Evolutionary conservation across 768 basidiomycete genomes (phyloP).

Genomic region (Clitopilus passeckerianus): DNA sequence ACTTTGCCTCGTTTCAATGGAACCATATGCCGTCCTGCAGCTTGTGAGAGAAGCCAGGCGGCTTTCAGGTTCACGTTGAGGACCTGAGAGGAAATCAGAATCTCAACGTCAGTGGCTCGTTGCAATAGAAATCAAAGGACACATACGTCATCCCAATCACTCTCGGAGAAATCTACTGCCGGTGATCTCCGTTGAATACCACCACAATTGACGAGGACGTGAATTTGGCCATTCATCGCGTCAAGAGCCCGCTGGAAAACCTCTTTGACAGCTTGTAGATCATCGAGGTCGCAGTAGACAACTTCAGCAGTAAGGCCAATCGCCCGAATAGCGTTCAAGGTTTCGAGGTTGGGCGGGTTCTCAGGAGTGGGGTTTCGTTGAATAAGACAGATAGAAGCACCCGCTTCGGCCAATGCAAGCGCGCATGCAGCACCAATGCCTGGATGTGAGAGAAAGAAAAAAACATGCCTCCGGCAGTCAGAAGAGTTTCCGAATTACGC

Average conservation of each 20-base stretch:
- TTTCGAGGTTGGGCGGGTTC: constrained; percentile 19
- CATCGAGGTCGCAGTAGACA: constrained; percentile 36
- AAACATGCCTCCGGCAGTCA: background rate
- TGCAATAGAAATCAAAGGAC: background rate
- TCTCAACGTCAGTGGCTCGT: background rate
- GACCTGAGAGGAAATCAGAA: constrained; percentile 41
- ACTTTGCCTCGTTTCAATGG: constrained; percentile 61
- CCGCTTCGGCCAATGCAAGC: constrained; percentile 43
- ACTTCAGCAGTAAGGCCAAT: constrained; percentile 24
- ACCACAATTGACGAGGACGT: constrained; percentile 71
- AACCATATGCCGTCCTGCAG: constrained; percentile 89
- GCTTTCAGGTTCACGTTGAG: constrained; percentile 86
- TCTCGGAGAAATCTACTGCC: constrained; percentile 58
- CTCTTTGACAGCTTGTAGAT: constrained; percentile 33
- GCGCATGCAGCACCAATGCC: constrained; percentile 51
- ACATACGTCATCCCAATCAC: constrained; percentile 64
- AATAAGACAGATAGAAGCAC: constrained; percentile 41
- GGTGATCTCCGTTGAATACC: constrained; percentile 56
- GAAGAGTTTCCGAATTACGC: background rate
- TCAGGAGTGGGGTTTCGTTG: constrained; percentile 25
- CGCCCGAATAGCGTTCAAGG: constrained; percentile 26
- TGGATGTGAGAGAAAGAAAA: constrained; percentile 9
- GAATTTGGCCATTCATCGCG: constrained; percentile 33
- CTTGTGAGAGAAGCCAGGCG: constrained; percentile 78
- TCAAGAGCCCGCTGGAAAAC: constrained; percentile 37